Conservation (phyloP, 352 stramenopile genomes). For the Phytophthora ohioensis region DNA sequence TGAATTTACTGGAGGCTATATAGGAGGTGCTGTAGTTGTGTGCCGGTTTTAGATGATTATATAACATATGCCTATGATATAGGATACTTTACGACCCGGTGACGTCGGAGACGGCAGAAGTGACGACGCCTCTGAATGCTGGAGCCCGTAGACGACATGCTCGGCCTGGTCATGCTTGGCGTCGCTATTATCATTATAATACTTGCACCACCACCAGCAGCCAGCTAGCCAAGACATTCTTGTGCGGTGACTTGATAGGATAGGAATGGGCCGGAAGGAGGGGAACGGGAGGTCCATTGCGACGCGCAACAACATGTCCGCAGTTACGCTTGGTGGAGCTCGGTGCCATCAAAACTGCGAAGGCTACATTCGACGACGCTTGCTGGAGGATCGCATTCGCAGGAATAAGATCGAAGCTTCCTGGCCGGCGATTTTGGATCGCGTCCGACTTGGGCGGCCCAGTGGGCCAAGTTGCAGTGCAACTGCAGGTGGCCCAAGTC, state of each 20-base stretch:
- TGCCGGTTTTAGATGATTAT: not conserved
- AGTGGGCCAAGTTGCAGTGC: too few relatives aligned
- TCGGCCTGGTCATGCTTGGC: slow-evolving; percentile 3
- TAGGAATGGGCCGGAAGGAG: not conserved
- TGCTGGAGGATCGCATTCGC: too few relatives aligned
- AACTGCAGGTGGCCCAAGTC: too few relatives aligned
- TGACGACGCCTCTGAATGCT: slow-evolving; percentile 9
- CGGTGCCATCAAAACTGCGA: not conserved
- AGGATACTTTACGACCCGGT: not conserved
- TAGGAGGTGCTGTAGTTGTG: not conserved
- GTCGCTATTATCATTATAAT: not conserved
- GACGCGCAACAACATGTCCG: not conserved
- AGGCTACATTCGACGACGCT: not conserved
- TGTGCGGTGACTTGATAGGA: not conserved
- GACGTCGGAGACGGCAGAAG: slow-evolving; percentile 24
- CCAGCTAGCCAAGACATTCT: not conserved
- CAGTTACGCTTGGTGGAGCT: too few relatives aligned
- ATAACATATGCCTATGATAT: not conserved
- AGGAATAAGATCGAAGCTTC: not conserved
- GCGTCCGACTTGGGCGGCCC: not conserved
- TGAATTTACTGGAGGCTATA: not conserved
- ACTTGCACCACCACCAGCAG: not conserved
- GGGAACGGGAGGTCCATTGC: not conserved
- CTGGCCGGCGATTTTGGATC: slow-evolving; percentile 1
- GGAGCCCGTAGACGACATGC: not conserved